Conservation (phyloP, 768 basidiomycete genomes). For the Macrolepiota fuliginosa region DNA sequence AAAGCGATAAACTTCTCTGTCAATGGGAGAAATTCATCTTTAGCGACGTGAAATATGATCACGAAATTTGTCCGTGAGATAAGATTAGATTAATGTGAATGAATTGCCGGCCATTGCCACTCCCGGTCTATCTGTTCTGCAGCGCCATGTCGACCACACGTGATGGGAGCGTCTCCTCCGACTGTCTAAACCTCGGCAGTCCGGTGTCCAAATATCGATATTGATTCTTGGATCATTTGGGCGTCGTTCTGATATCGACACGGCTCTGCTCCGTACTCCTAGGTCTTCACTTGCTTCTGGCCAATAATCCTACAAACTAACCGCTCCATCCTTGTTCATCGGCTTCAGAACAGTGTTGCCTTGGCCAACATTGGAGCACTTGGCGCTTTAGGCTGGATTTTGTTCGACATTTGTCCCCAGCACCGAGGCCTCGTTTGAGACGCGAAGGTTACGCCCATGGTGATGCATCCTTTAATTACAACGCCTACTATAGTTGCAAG, state of each 20-base stretch:
- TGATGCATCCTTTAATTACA: too few species aligned
- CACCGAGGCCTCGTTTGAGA: too few species aligned
- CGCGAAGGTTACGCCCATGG: too few species aligned
- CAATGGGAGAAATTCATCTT: neutral
- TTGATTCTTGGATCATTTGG: neutral
- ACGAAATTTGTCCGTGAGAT: conserved; percentile 8
- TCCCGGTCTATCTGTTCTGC: neutral
- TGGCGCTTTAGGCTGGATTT: too few species aligned
- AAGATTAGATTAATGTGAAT: conserved; percentile 7
- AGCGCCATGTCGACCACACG: neutral
- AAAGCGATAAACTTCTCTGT: neutral
- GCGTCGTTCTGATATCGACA: too few species aligned
- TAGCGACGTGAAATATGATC: conserved; percentile 4
- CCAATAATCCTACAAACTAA: too few species aligned
- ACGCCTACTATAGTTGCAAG: too few species aligned
- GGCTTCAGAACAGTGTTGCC: too few species aligned
- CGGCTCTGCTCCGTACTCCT: neutral
- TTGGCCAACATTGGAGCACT: too few species aligned
- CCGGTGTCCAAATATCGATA: neutral
- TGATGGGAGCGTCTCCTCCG: neutral
- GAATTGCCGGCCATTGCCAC: too few species aligned
- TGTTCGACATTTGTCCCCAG: too few species aligned
- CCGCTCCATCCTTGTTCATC: too few species aligned
- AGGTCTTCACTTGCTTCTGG: neutral
- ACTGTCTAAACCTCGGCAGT: neutral